Evolutionary conservation across 176 grass and related monocot genomes (phyloP), one percentile per base, ranked within the genome.

Genomic region (Hordeum marinum): DNA sequence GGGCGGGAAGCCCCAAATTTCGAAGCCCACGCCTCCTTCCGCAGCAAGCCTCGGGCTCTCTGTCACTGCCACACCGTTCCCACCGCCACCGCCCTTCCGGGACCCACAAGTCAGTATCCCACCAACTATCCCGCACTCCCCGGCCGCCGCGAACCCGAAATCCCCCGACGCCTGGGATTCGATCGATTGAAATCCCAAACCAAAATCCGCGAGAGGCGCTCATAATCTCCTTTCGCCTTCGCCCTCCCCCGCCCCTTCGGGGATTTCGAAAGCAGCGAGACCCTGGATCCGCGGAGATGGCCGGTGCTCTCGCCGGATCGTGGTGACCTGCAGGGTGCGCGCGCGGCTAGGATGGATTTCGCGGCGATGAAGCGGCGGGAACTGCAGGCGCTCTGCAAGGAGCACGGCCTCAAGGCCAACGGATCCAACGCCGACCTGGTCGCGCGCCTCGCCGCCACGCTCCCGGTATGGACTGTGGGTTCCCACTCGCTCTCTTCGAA

Each of bases 311-410:
- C 65, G 12, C 64, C 79, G 46, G 34, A 27, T 71, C n/a, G 32
- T 59, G 46, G 20, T 24, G 72, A 45, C 58, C 72, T 77, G 72
- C 65, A 54, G n/a, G 15, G 36, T 1, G n/a, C 18, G 24, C 31
- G 52, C 21, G 6, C 1, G 39, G 40, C 39, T 15, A 21, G 13
- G 26, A 83, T 88, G 91, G 91, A 93, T 17, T 83, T 88, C 52
- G 59, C 71, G 35, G 29, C 6, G 48, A 86, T 88, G 91, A 83
- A 85, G 67, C 67, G 85, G 74, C 81, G 71, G 70, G 85, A 90
- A 55, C 68, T 93, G 32, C 85, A 83, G 76, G 83, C 83, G 37
- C 91, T 90, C 67, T 88, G 92, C 85, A 93, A 90, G 88, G 66
- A 66, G 40, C 88, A 86, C 71, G 85, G 88, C 20, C 82, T 93